phyloP scores from a whole-genome alignment of 2,329 filamentous ascomycete genomes.

The Emmonsiellopsis sp. region DNA sequence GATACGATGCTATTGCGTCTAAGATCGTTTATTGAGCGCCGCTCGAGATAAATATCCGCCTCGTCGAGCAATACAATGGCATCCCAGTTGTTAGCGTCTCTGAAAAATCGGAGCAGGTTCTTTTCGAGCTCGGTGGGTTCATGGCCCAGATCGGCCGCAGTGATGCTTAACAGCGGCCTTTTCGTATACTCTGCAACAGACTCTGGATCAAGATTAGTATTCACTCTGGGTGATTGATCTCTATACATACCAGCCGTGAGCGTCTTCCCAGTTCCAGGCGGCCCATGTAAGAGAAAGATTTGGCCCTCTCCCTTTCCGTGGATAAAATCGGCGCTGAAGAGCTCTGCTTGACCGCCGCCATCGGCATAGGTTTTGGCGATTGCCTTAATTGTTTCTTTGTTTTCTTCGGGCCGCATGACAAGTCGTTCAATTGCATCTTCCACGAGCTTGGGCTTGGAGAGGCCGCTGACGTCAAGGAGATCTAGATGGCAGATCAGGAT shows the following conservation, averaged over 20 bases:
- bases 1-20: background rate
- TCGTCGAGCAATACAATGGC: background rate
- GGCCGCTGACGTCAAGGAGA: too few relatives aligned
- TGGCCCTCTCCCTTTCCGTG: constrained; percentile 14
- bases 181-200: background rate
- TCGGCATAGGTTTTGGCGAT: too few relatives aligned
- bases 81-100: background rate
- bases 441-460: too few relatives aligned
- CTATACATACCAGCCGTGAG: constrained; percentile 13
- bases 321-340: background rate
- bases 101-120: background rate
- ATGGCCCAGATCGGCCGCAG: background rate
- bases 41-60: background rate
- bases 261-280: constrained; percentile 14
- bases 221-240: background rate
- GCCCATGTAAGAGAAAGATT: constrained; percentile 17
- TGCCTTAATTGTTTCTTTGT: too few relatives aligned
- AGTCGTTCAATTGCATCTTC: too few relatives aligned
- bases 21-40: background rate
- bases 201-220: background rate
- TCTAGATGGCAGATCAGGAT: too few relatives aligned
- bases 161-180: background rate
- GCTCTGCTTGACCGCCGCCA: too few relatives aligned
- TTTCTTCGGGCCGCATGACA: too few relatives aligned
- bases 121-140: background rate